phyloP scores from a whole-genome alignment of 2,329 filamentous ascomycete species.

The Pseudogymnoascus sp. region DNA sequence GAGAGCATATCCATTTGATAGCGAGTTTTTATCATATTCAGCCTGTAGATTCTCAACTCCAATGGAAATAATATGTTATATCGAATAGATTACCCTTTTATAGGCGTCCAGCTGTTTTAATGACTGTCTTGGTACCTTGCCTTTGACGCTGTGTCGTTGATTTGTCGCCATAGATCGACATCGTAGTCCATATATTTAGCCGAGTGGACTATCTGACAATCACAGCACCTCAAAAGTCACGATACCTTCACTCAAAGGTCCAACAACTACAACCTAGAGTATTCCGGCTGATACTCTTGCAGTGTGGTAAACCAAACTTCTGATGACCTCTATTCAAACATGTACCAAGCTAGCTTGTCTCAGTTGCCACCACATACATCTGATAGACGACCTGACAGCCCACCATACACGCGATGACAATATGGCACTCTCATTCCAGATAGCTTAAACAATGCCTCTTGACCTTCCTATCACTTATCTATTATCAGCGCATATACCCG shows the following conservation, averaged over 20 bases:
- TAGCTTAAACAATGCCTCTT: constrained; percentile 7
- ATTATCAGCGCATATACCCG: constrained; percentile 58
- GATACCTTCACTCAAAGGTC: neutral
- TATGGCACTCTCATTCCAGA: neutral
- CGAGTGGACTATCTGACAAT: neutral
- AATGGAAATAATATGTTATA: neutral
- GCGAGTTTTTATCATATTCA: neutral
- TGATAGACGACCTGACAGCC: neutral
- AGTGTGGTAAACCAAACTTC: neutral
- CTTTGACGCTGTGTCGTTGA: neutral
- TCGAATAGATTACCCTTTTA: no score
- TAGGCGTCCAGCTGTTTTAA: no score
- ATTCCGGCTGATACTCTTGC: neutral
- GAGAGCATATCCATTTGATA: neutral
- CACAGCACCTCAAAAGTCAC: neutral
- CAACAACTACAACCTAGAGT: neutral
- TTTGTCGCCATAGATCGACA: neutral
- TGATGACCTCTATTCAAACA: neutral
- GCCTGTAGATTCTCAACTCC: neutral
- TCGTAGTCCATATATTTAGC: neutral
- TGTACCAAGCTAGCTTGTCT: neutral
- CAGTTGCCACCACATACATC: neutral
- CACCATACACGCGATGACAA: neutral
- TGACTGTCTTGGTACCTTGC: neutral
- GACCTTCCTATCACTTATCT: constrained; percentile 42